phyloP scores from a whole-genome alignment of 768 basidiomycete genomes.

The Kwoniella dendrophila region DNA sequence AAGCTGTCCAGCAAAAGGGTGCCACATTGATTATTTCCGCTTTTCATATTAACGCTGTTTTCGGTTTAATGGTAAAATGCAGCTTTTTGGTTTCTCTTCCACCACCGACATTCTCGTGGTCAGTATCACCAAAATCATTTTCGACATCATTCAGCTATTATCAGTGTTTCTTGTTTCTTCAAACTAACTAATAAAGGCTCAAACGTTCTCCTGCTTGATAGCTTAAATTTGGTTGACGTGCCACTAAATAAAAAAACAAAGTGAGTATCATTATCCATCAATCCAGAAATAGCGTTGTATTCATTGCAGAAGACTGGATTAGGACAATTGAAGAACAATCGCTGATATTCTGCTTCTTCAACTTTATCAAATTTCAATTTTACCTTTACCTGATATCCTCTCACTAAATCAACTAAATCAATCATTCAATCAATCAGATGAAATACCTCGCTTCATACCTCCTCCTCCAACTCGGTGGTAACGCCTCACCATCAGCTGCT shows the following conservation, averaged over 20 bases:
- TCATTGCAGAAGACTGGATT: too few relatives aligned
- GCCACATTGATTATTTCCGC: conserved; percentile 14
- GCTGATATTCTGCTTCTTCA: too few relatives aligned
- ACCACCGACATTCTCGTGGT: conserved; percentile 6
- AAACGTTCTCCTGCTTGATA: conserved; percentile 34
- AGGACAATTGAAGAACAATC: too few relatives aligned
- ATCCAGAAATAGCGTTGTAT: too few relatives aligned
- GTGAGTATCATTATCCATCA: conserved; percentile 10
- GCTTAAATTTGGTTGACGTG: conserved; percentile 41
- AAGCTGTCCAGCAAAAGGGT: neutral
- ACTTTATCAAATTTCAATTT: too few relatives aligned
- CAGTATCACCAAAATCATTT: conserved; percentile 1
- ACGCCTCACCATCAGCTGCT: conserved; percentile 76
- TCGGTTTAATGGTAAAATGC: too few relatives aligned
- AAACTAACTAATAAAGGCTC: conserved; percentile 19
- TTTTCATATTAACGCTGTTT: too few relatives aligned
- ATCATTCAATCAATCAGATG: conserved; percentile 43
- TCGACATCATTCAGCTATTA: conserved; percentile 4
- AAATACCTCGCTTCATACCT: conserved; percentile 84
- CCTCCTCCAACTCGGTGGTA: conserved; percentile 93
- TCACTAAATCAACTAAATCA: neutral
- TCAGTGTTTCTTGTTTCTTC: neutral
- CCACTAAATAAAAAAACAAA: conserved; percentile 14
- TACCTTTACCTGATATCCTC: too few relatives aligned
- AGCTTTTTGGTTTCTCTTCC: neutral